Evolutionary conservation across 805 yeast species (phyloP).

Genomic region (Lachancea nothofagi): DNA sequence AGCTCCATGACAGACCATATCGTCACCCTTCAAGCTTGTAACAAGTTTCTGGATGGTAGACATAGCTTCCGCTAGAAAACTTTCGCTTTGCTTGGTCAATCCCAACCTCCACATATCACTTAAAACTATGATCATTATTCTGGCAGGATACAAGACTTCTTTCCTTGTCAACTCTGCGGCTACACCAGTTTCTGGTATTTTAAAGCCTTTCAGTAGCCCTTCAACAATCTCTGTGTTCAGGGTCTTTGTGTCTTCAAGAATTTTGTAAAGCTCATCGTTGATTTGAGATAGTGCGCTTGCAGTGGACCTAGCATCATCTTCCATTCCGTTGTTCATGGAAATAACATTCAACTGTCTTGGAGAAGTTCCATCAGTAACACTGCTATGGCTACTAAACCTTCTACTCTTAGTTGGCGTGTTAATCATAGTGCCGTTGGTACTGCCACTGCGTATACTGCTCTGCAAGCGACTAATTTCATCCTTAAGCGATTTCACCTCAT

Average conservation of each 20-base stretch:
- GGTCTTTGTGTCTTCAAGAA: constrained; percentile 63
- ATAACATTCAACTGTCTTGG: constrained; percentile 22
- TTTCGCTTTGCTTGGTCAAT: constrained; percentile 84
- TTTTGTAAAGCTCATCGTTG: constrained; percentile 66
- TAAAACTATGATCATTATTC: constrained; percentile 84
- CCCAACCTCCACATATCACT: constrained; percentile 99
- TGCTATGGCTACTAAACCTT: constrained; percentile 27
- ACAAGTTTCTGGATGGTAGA: constrained; percentile 83
- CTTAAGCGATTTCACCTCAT: constrained; percentile 46
- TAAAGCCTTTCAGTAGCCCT: constrained; percentile 77
- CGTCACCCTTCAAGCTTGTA: constrained; percentile 73
- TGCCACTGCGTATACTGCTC: constrained; percentile 31
- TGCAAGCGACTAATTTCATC: constrained; percentile 44
- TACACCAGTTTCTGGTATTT: constrained; percentile 79
- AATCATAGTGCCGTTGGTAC: constrained; percentile 24
- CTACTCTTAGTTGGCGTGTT: constrained; percentile 34
- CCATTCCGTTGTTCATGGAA: constrained; percentile 20
- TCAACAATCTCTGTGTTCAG: constrained; percentile 81
- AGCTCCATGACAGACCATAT: constrained; percentile 85
- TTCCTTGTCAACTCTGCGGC: constrained; percentile 78
- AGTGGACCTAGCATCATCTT: constrained; percentile 39
- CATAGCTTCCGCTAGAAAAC: constrained; percentile 82
- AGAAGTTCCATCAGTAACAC: constrained; percentile 14
- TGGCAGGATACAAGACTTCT: constrained; percentile 93
- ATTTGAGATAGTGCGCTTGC: constrained; percentile 56